Percentiles rank a stretch among this genome's conserved stretches.
Conservation (phyloP, 805 yeast genomes). For the Suhomyces xylopsoci region DNA sequence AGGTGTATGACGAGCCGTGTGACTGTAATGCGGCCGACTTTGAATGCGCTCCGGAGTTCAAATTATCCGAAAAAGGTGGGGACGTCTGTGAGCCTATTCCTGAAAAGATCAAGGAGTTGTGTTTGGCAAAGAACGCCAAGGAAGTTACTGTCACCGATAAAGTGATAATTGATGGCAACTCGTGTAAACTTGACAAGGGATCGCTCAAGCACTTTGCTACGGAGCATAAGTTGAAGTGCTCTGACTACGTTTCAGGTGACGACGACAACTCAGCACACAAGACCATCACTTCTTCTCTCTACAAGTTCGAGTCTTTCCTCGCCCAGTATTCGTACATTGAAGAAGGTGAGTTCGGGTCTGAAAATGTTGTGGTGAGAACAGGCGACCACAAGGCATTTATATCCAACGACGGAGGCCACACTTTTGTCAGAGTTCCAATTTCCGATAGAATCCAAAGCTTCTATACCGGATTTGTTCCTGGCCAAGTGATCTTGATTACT, state of each 20-base stretch:
- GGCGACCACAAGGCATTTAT: slow-evolving; percentile 50
- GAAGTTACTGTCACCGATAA: slow-evolving; percentile 36
- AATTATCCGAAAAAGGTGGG: slow-evolving; percentile 18
- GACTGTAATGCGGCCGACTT: slow-evolving; percentile 62
- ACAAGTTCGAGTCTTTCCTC: slow-evolving; percentile 52
- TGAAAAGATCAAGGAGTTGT: slow-evolving; percentile 20
- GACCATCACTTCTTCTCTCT: slow-evolving; percentile 36
- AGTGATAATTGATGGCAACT: slow-evolving; percentile 42
- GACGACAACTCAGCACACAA: slow-evolving; percentile 5
- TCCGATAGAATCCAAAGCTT: slow-evolving; percentile 49
- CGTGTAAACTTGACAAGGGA: slow-evolving; percentile 33
- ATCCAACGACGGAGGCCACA: slow-evolving; percentile 68
- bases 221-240: slow-evolving; percentile 34
- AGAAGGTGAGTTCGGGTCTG: slow-evolving; percentile 38
- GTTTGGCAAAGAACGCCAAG: slow-evolving; percentile 20
- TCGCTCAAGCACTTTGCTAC: slow-evolving; percentile 22
- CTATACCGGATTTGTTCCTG: slow-evolving; percentile 57
- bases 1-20: slow-evolving; percentile 54
- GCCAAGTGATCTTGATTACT: slow-evolving; percentile 56
- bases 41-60: slow-evolving; percentile 61
- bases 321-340: slow-evolving; percentile 60
- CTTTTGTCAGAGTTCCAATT: slow-evolving; percentile 40
- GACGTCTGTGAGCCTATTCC: slow-evolving; percentile 49
- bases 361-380: slow-evolving; percentile 57
- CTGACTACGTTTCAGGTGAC: slow-evolving; percentile 17